phyloP scores from a whole-genome alignment of 2,329 filamentous ascomycete species.

The Penicillium oxalicum region DNA sequence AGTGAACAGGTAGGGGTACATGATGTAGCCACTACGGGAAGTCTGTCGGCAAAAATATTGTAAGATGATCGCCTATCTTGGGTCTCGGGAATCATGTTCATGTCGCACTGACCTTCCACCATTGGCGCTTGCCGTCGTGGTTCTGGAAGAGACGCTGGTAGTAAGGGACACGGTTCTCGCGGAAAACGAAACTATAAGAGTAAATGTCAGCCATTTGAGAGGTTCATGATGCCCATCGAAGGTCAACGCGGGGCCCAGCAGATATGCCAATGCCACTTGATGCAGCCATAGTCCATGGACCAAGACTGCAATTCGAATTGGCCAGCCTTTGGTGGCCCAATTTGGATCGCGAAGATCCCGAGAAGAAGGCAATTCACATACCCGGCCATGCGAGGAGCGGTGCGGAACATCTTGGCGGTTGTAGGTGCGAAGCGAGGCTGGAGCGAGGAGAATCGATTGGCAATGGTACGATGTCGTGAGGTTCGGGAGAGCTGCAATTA shows the following conservation, averaged over 20 bases:
- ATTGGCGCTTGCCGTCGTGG: constrained; percentile 60
- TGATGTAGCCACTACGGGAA: constrained; percentile 50
- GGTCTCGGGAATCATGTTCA: constrained; percentile 1
- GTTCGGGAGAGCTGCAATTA: constrained; percentile 19
- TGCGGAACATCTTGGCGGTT: constrained; percentile 39
- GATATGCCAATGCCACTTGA: constrained; percentile 13
- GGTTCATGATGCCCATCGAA: not conserved
- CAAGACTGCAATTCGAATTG: constrained; percentile 11
- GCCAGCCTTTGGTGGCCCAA: constrained; percentile 12
- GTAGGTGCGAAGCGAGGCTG: constrained; percentile 19
- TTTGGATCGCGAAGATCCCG: not conserved
- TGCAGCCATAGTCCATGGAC: constrained; percentile 11
- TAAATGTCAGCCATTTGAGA: constrained; percentile 15
- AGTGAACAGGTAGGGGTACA: constrained; percentile 56
- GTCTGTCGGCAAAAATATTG: constrained; percentile 36
- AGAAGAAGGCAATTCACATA: constrained; percentile 24
- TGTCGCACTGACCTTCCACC: constrained; percentile 57
- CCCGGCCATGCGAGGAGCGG: constrained; percentile 39
- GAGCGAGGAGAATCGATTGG: constrained; percentile 20
- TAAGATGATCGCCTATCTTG: constrained; percentile 13
- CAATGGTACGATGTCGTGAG: constrained; percentile 28
- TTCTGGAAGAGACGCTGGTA: constrained; percentile 64
- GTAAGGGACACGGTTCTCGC: constrained; percentile 61
- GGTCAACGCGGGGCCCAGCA: not conserved
- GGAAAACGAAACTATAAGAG: constrained; percentile 48